Base-by-base conservation (phyloP, 2,329 filamentous ascomycete genomes). In the Colletotrichum destructivum region DNA sequence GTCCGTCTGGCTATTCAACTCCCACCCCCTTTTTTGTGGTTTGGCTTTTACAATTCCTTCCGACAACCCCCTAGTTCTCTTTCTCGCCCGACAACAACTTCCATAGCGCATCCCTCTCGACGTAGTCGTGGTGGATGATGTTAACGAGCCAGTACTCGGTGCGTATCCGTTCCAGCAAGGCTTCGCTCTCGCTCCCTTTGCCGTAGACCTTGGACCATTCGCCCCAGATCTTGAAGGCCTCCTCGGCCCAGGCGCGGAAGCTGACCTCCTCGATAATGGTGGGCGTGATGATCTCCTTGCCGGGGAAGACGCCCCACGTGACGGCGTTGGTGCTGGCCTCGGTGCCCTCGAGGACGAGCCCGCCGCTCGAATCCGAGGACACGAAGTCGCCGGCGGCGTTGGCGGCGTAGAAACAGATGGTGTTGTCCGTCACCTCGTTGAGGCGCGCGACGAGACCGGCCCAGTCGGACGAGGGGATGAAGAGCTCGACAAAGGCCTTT, bases 401-500 rank as follows among this genome's bases (percentile, higher is more conserved):
- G 62, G 91, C 90, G 5, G 96, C 96, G 82, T 97, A 98, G 87
- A 94, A 99, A 75, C 93, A 94, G 47, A 98, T 88, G 62, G 90
- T 62, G 47, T 63, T 87, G 52, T 92, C 90, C 60, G 90, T 86
- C 18, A 89, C 84, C 65, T 90, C 89, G 70, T 90, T 88, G 16
- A 73, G 66, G 35, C 73, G 73, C 4, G 87, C 86, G 74, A 89
- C 88, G 42, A 99, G 87, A 1, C 80, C 80, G 18, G 84, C 81
- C 91, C 95, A 98, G 80, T 96, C 93, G 0, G 88, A 81, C 0
- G 87, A 84, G 0, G 95, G 91, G 69, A 97, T 84, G 86, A 99
- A 99, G 84, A 98, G 94, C 81, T 99, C 96, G 62, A 99, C 95
- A 81, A 99, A 99, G 0, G 96, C 93, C 83, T 98, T 99, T 79